Base-by-base conservation (phyloP, 352 stramenopile species). In the Blastocystis sp. region DNA sequence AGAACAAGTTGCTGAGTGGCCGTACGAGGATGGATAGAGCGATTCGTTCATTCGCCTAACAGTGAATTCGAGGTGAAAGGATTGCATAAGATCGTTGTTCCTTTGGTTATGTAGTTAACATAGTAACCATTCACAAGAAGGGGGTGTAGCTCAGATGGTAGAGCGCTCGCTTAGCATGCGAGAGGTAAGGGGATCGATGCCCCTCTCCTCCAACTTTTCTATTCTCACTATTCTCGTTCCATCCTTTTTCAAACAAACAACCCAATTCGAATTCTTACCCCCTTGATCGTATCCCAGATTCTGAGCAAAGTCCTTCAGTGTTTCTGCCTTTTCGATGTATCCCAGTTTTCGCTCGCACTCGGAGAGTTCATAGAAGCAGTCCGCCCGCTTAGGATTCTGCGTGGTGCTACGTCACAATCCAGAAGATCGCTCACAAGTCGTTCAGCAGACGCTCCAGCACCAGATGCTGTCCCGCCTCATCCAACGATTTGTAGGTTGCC, bases 61-160 rank as follows among this genome's bases (percentile, higher is more conserved):
- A n/a, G n/a, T n/a, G n/a, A n/a, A n/a, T n/a, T n/a, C n/a, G n/a
- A n/a, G n/a, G n/a, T n/a, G n/a, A n/a, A n/a, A n/a, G n/a, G n/a
- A n/a, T n/a, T n/a, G n/a, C n/a, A n/a, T n/a, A n/a, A n/a, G n/a
- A n/a, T n/a, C n/a, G n/a, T n/a, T n/a, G n/a, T n/a, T n/a, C n/a
- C n/a, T n/a, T n/a, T n/a, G n/a, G n/a, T n/a, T n/a, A n/a, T n/a
- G n/a, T n/a, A n/a, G n/a, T n/a, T n/a, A n/a, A n/a, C n/a, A n/a
- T n/a, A n/a, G n/a, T n/a, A n/a, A 59, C 51, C n/a, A 3, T 14
- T 14, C 7, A 59, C 11, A 11, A 59, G 42, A 21, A 44, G 69
- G 69, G 69, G 69, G 69, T 81, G 69, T 81, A 81, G 69, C 69
- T 81, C 69, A 81, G 69, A 81, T 81, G 69, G 69, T 81, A 81